Evolutionary conservation across 1,139 yeast species (phyloP).

Genomic region (Debaryomyces psychrophilus): DNA sequence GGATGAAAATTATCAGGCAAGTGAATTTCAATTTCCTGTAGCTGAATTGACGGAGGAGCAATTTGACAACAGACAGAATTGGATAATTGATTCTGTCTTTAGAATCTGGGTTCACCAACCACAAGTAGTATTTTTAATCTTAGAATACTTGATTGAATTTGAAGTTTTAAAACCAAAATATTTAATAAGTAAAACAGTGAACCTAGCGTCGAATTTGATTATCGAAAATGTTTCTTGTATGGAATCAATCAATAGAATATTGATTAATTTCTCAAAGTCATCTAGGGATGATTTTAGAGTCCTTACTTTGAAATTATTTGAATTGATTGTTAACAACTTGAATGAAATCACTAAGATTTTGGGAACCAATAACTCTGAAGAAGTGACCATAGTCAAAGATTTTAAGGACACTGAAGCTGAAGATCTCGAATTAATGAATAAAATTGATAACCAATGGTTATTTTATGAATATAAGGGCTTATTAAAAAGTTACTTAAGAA

Average conservation of each 20-base stretch:
- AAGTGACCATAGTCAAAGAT: conserved; percentile 28
- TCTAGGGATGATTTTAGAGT: conserved; percentile 21
- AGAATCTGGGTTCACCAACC: conserved; percentile 83
- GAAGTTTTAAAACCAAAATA: conserved; percentile 47
- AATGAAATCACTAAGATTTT: conserved; percentile 31
- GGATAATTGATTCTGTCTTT: conserved; percentile 66
- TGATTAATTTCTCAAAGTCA: conserved; percentile 23
- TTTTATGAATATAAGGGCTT: conserved; percentile 48
- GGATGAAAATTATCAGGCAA: conserved; percentile 32
- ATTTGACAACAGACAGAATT: conserved; percentile 33
- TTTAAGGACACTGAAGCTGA: conserved; percentile 29
- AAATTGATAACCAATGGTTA: conserved; percentile 45
- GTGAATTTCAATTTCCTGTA: conserved; percentile 38
- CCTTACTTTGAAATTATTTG: conserved; percentile 37
- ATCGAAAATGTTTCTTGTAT: conserved; percentile 50
- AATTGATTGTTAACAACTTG: conserved; percentile 40
- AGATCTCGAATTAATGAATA: conserved; percentile 26
- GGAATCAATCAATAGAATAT: conserved; percentile 47
- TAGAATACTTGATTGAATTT: conserved; percentile 62
- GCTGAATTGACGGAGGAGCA: conserved; percentile 44
- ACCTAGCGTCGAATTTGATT: conserved; percentile 34
- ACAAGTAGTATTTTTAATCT: conserved; percentile 73
- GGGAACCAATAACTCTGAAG: conserved; percentile 25
- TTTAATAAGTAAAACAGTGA: conserved; percentile 49
- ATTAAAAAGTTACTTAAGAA: conserved; percentile 44